A percentile compares a stretch with the other conserved stretches of the same genome.
Conservation (phyloP, 225 moss, liverwort and hornwort species). For the Bryoerythrophyllum caledonicum region DNA sequence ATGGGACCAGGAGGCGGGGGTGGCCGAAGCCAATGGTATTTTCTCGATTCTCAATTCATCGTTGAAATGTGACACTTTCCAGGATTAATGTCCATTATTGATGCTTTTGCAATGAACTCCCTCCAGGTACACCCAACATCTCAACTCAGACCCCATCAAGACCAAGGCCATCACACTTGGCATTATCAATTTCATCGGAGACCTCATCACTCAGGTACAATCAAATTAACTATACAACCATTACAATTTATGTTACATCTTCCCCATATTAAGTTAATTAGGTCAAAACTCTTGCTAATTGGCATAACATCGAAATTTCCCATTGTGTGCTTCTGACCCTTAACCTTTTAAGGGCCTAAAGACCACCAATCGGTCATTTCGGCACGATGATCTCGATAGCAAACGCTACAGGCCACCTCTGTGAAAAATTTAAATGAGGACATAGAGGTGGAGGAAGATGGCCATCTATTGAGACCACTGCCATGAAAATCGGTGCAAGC, state of each 20-base stretch:
- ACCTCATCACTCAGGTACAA: constrained; percentile 43
- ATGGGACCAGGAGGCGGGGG: not conserved
- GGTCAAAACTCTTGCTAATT: too few relatives aligned
- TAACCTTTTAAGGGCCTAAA: too few relatives aligned
- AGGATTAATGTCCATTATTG: not conserved
- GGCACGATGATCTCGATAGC: too few relatives aligned
- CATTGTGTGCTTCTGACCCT: not conserved
- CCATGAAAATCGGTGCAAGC: too few relatives aligned
- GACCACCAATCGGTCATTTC: too few relatives aligned
- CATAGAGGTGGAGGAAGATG: too few relatives aligned
- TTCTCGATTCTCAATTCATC: not conserved
- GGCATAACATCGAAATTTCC: too few relatives aligned
- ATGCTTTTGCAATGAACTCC: not conserved
- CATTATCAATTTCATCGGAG: constrained; percentile 41
- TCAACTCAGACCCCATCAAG: constrained; percentile 33
- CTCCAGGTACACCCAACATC: constrained; percentile 30
- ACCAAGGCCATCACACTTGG: constrained; percentile 41
- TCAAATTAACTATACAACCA: not conserved
- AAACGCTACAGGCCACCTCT: too few relatives aligned
- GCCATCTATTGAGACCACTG: too few relatives aligned
- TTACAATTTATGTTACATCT: too few relatives aligned
- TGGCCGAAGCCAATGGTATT: constrained; percentile 22
- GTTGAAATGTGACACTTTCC: not conserved
- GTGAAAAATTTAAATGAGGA: too few relatives aligned
- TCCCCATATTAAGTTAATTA: too few relatives aligned